Conservation (phyloP, 1,284 basidiomycete genomes). For the Tilletia walkeri region DNA sequence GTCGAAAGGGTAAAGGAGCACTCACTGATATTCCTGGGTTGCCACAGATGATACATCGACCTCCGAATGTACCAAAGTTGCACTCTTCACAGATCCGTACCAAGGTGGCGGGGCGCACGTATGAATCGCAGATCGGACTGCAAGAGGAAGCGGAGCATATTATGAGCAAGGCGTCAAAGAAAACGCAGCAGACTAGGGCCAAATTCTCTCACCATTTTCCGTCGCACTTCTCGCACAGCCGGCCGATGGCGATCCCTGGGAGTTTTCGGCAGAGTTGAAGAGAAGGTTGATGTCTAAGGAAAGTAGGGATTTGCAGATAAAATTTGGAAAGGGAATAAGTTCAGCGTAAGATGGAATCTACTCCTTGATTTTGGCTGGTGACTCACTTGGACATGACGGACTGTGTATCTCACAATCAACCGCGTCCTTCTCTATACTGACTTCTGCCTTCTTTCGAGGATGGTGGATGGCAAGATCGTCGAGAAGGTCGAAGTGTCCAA, state of each 20-base stretch:
- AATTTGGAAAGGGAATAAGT: not conserved
- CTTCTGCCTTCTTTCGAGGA: not conserved
- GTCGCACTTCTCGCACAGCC: conserved; percentile 97
- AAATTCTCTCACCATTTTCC: conserved; percentile 80
- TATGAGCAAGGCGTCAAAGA: not conserved
- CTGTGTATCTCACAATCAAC: no score
- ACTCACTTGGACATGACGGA: conserved; percentile 38
- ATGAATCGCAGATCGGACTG: conserved; percentile 98
- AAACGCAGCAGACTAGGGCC: not conserved
- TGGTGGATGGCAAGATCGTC: conserved; percentile 5
- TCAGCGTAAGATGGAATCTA: no score
- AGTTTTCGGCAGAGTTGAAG: conserved; percentile 94
- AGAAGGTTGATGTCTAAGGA: conserved; percentile 63
- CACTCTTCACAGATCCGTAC: conserved; percentile 99
- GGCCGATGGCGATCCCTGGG: conserved; percentile 89
- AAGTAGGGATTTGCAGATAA: not conserved
- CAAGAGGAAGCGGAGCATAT: not conserved
- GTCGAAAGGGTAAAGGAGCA: conserved; percentile 4
- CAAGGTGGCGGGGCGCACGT: conserved; percentile 94
- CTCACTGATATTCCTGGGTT: conserved; percentile 48
- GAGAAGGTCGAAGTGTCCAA: no score
- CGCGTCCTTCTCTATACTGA: no score
- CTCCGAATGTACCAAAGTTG: conserved; percentile 93
- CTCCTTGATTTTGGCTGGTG: not conserved
- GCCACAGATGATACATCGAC: conserved; percentile 88